Evolutionary conservation across 2,329 filamentous ascomycete genomes (phyloP).

Genomic region (Colletotrichum sp.): DNA sequence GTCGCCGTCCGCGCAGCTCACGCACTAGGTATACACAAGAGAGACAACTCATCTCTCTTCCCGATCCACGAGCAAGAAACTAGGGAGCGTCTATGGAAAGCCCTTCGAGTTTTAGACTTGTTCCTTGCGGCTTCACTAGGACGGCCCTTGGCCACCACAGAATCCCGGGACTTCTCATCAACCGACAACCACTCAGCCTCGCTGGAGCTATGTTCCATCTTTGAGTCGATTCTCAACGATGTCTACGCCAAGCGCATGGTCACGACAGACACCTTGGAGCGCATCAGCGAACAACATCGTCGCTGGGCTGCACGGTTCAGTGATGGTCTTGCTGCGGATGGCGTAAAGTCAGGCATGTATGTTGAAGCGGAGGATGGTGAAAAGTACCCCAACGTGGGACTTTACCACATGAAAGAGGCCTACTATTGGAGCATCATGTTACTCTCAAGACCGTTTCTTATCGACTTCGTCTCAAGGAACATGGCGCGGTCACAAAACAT

Average conservation of each 20-base stretch:
- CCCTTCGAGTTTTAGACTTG: slow-evolving; percentile 34
- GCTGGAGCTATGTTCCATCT: slow-evolving; percentile 39
- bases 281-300: slow-evolving; percentile 31
- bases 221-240: slow-evolving; percentile 38
- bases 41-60: slow-evolving; percentile 32
- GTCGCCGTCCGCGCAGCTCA: slow-evolving; percentile 41
- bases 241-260: slow-evolving; percentile 37
- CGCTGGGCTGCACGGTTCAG: slow-evolving; percentile 27
- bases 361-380: slow-evolving; percentile 20
- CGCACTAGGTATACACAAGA: slow-evolving; percentile 34
- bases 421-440: slow-evolving; percentile 45
- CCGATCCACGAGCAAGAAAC: slow-evolving; percentile 25
- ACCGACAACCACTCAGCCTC: slow-evolving; percentile 28
- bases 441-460: slow-evolving; percentile 38
- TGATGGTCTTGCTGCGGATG: slow-evolving; percentile 22
- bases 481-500: neutral
- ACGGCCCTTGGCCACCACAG: slow-evolving; percentile 35
- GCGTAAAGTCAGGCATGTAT: slow-evolving; percentile 16
- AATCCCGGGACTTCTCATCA: slow-evolving; percentile 26
- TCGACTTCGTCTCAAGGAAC: slow-evolving; percentile 29
- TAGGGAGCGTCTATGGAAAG: slow-evolving; percentile 37
- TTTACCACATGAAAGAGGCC: slow-evolving; percentile 37
- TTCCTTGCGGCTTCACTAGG: slow-evolving; percentile 39
- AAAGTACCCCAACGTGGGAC: slow-evolving; percentile 29
- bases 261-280: slow-evolving; percentile 27